Evolutionary conservation across 768 basidiomycete species (phyloP), one percentile per base, ranked within the genome.

Genomic region (Amanita molliuscula): DNA sequence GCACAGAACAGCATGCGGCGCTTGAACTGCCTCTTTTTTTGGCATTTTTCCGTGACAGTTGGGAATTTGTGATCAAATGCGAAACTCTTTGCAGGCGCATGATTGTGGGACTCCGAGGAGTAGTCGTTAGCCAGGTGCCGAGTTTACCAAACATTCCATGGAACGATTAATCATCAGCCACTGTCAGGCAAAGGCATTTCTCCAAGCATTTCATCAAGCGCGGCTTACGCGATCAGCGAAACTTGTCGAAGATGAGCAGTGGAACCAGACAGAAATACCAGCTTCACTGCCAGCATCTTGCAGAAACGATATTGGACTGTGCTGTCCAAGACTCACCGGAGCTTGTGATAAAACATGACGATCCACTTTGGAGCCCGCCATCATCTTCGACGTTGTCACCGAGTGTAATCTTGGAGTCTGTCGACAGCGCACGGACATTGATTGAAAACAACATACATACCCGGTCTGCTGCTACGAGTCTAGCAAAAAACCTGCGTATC

Each of bases 201-300:
- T 99, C 23, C 81, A 87, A 59, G 66, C 72, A 0, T 97, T 94
- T 67, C 96, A 99, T 61, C 83, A 92, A 56, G 65, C 74, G 9
- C 76, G 86, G 45, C 77, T 98, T 38, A 78, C 82, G 2, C 76
- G 75, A 49, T 87, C 85, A 2, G 94, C 95, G 23, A 90, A 86
- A 62, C 68, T 90, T 23, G 95, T 99, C 6, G 93, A 98, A 63
- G 92, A 97, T 56, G 96, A 99, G 61, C 86, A 84, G 53, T 98
- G 96, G 96, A 80, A 73, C 51, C 86, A 87, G 13, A 74, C 79
- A 11, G 89, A 96, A 50, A 80, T 95, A 11, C 68, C 82, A 1
- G 59, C 70, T 3, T 55, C 68, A 3, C 65, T 88, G n/a, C 23
- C 95, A 98, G 65, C 76, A 73, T 44, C 70, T 79, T n/a, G 75